Evolutionary conservation across 164 flowering plant genomes (phyloP).

Genomic region (Amborella trichopoda): DNA sequence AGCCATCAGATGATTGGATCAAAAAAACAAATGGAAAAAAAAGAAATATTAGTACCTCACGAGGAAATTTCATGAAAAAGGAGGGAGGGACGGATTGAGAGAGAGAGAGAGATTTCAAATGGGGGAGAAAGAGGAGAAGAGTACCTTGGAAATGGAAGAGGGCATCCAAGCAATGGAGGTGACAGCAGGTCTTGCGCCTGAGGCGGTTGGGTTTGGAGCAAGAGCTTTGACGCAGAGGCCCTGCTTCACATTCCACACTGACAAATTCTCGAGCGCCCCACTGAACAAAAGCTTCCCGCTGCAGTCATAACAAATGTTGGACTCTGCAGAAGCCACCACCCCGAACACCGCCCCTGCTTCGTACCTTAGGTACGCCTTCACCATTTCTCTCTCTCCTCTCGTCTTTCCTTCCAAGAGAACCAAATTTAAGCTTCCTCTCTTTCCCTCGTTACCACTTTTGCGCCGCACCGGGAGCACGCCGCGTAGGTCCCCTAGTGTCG

Average conservation of each 20-base stretch:
- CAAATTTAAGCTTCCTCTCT: too few relatives aligned
- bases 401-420: background rate
- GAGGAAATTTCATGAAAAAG: background rate
- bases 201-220: constrained; percentile 25
- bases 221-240: constrained; percentile 70
- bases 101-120: background rate
- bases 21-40: too few relatives aligned
- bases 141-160: constrained; percentile 40
- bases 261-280: constrained; percentile 76
- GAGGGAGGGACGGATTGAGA: background rate
- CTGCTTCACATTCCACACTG: constrained; percentile 82
- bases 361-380: constrained; percentile 87
- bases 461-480: too few relatives aligned
- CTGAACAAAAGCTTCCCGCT: constrained; percentile 68
- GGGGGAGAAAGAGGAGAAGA: background rate
- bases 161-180: constrained; percentile 62
- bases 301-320: constrained; percentile 70
- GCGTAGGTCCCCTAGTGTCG: too few relatives aligned
- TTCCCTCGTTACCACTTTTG: too few relatives aligned
- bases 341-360: constrained; percentile 79
- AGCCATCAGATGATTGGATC: too few relatives aligned
- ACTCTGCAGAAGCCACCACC: constrained; percentile 58
- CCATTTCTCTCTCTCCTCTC: constrained; percentile 31
- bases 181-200: constrained; percentile 58
- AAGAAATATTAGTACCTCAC: too few relatives aligned